Base-by-base conservation (phyloP, 768 basidiomycete genomes). In the Inosperma sp. region DNA sequence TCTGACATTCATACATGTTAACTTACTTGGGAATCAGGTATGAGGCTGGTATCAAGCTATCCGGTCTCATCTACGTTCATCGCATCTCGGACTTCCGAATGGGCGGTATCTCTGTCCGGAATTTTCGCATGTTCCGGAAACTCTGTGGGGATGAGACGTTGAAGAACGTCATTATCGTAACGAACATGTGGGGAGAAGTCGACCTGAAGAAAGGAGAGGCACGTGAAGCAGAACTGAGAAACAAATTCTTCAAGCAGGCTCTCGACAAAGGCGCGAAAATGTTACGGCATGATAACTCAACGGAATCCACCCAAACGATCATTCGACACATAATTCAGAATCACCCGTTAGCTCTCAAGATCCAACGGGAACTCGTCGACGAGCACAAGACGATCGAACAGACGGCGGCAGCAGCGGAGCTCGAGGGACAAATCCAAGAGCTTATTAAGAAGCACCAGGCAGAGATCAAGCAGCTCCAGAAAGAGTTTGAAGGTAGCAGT, bases 301-400 rank as follows among this genome's bases (percentile, higher is more conserved):
- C 68, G 5, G 56, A 68, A 17, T 77, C 76, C 3, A 74, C 76
- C 0, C 71, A 68, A 0, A 52, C 58, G 12, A 69, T 81, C 47
- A 53, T 83, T 0, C 68, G 70, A 5, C 65, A 68, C 30, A 59
- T 83, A 51, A 56, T 76, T 16, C 61, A 65, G 21, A 70, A 64
- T 5, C 62, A 63, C 22, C 73, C 80, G 0, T 56, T 69, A 2
- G 67, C 74, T 3, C 65, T 83, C 3, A 70, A 68, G 19, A 81
- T 84, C 42, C 82, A 82, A 56, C 63, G 68, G 22, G 81, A 84
- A 59, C 66, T 82, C 12, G 76, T 82, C 5, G 73, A 74, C 49
- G 66, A 76, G 55, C 66, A 66, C 26, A 72, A 72, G 43, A 67
- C 73, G 36, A 71, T 83, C 10, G 65, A 72, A 2, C 67, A 82